A percentile compares a stretch with the other conserved stretches of the same genome.
Evolutionary conservation across 257 asterid genomes (phyloP).

Genomic region (Plantago major): DNA sequence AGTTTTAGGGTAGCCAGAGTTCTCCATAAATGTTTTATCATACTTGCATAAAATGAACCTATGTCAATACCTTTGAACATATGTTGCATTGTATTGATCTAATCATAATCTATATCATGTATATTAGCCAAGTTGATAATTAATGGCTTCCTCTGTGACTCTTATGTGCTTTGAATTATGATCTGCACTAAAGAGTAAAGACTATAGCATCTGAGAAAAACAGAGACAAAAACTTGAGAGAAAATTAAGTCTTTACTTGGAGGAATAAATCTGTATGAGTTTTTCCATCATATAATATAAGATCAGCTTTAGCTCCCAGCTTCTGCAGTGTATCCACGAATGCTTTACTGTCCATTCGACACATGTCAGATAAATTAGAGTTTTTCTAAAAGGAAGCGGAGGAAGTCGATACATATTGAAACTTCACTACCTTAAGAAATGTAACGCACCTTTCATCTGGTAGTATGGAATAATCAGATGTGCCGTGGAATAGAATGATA

Average conservation of each 20-base stretch:
- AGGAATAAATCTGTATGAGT: slow-evolving; percentile 93
- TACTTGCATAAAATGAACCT: no score
- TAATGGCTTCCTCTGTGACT: background rate
- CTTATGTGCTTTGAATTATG: background rate
- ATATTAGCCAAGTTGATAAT: no score
- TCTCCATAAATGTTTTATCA: no score
- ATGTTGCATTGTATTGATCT: no score
- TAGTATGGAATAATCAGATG: slow-evolving; percentile 79
- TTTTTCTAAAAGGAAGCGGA: slow-evolving; percentile 3
- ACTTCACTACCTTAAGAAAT: background rate
- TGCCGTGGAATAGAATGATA: slow-evolving; percentile 74
- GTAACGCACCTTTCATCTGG: slow-evolving; percentile 59
- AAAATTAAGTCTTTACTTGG: slow-evolving; percentile 50
- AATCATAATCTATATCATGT: no score
- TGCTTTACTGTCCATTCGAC: slow-evolving; percentile 46
- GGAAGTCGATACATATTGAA: slow-evolving; percentile 5
- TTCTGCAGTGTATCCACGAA: slow-evolving; percentile 52
- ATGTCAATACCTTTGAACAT: no score
- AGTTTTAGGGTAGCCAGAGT: no score
- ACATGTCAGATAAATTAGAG: slow-evolving; percentile 6
- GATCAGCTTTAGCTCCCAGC: slow-evolving; percentile 69
- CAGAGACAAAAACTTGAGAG: background rate
- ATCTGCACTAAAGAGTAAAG: background rate
- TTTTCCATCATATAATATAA: slow-evolving; percentile 72
- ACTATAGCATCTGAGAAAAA: background rate